Evolutionary conservation across 1,139 yeast species (phyloP), one percentile per base, ranked within the genome.

Genomic region (Zhuliangozyma parablackwelliae): DNA sequence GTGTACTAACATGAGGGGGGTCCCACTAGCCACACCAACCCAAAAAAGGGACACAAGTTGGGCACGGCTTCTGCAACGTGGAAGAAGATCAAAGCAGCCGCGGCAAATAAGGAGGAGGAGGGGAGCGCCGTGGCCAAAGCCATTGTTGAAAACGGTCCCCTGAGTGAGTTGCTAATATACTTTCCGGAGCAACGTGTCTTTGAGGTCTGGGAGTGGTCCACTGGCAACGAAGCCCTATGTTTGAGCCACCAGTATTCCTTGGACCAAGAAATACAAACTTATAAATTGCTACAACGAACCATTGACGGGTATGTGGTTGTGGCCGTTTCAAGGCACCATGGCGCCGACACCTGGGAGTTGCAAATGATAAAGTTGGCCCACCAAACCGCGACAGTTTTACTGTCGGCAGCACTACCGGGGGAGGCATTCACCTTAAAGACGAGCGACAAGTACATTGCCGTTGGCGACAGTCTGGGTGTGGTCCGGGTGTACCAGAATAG

Each of bases 201-300:
- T 11, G 78, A 76, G 44, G 54, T 75, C 3, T 78, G 82, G 81
- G 75, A 69, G 44, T 75, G 80, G 80, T 24, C 34, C 39, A 43
- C 46, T 26, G 59, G 59, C 28, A 61, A 59, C 21, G 69, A 63
- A 32, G 58, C 71, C 1, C 43, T 74, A 32, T 61, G 60, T 43
- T 56, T 73, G 30, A 10, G 56, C 47, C 30, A 55, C 46, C 29
- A 35, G 41, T 24, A 26, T 45, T 10, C 28, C 37, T 4, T 25
- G 29, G n/a, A 23, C 24, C 3, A 21, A 9, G 30, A 32, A 3
- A 26, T 38, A 8, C 23, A 38, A 7, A 21, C 34, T 7, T 30
- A 35, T 23, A 35, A 31, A 21, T 6, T 35, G 10, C 26, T 21
- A 9, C 20, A 12, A 20, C 26, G 28, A 20, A 10, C 10, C 21